A percentile compares a stretch with the other conserved stretches of the same genome.
Evolutionary conservation across 2,329 filamentous ascomycete species (phyloP).

Genomic region (Nigrograna mackinnonii): DNA sequence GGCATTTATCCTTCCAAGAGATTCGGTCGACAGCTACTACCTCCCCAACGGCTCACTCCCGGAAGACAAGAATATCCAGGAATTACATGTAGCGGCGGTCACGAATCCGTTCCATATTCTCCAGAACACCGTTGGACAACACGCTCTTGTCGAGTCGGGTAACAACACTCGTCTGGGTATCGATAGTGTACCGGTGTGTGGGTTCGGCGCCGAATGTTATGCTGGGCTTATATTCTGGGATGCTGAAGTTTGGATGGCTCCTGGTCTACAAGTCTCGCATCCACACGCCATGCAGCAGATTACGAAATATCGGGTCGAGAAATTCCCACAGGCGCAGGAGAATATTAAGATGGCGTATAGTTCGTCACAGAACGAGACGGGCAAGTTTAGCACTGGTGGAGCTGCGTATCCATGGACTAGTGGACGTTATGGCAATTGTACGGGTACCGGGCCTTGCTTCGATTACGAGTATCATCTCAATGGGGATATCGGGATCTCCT

Average conservation of each 20-base stretch:
- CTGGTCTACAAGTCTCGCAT: slow-evolving; percentile 66
- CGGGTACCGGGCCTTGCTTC: slow-evolving; percentile 62
- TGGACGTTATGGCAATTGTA: slow-evolving; percentile 70
- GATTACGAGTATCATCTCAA: slow-evolving; percentile 76
- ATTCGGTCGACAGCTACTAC: slow-evolving; percentile 67
- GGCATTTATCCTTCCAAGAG: slow-evolving; percentile 61
- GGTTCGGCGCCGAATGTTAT: slow-evolving; percentile 69
- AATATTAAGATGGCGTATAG: slow-evolving; percentile 61
- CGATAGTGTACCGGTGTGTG: slow-evolving; percentile 70
- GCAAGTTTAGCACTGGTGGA: slow-evolving; percentile 58
- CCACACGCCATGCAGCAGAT: slow-evolving; percentile 66
- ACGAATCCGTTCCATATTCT: slow-evolving; percentile 62
- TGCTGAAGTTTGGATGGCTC: slow-evolving; percentile 70
- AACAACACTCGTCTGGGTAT: slow-evolving; percentile 58
- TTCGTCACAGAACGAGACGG: slow-evolving; percentile 63
- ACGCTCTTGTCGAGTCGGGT: slow-evolving; percentile 54
- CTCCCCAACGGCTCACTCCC: slow-evolving; percentile 62
- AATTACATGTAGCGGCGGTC: slow-evolving; percentile 58
- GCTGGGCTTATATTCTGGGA: slow-evolving; percentile 70
- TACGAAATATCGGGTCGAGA: slow-evolving; percentile 64
- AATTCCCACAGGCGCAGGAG: slow-evolving; percentile 61
- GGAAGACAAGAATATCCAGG: slow-evolving; percentile 57
- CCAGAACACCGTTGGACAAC: slow-evolving; percentile 58
- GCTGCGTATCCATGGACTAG: slow-evolving; percentile 72
- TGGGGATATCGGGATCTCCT: slow-evolving; percentile 67